Evolutionary conservation across 1,284 basidiomycete species (phyloP).

Genomic region (Boletus calvinii): DNA sequence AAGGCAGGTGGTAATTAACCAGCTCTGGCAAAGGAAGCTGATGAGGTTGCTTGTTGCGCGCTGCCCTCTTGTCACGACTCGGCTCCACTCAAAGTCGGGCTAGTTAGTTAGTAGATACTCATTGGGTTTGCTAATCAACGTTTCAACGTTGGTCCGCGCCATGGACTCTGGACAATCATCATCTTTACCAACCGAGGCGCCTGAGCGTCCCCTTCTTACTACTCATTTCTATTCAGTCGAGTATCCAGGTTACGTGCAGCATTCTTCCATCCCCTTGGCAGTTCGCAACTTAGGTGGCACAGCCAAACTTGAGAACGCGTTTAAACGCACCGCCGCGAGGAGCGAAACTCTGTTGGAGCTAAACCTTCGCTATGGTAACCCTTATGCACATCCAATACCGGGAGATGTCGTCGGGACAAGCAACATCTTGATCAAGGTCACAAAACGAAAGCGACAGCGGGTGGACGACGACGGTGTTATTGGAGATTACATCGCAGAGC

Average conservation of each 20-base stretch:
- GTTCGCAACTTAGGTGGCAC: slow-evolving; percentile 70
- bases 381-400: slow-evolving; percentile 78
- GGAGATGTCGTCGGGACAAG: slow-evolving; percentile 75
- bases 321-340: slow-evolving; percentile 61
- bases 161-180: slow-evolving; percentile 19
- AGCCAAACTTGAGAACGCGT: slow-evolving; percentile 66
- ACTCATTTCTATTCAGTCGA: slow-evolving; percentile 78
- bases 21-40: background rate
- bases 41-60: background rate
- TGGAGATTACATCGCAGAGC: slow-evolving; percentile 79
- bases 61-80: background rate
- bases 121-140: slow-evolving; percentile 11
- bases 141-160: background rate
- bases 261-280: slow-evolving; percentile 61
- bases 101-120: background rate
- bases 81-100: background rate
- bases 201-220: slow-evolving; percentile 53
- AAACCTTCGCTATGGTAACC: slow-evolving; percentile 65
- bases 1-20: slow-evolving; percentile 23
- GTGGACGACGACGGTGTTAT: slow-evolving; percentile 36
- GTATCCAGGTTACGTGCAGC: slow-evolving; percentile 82
- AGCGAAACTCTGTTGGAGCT: slow-evolving; percentile 71
- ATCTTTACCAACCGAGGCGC: slow-evolving; percentile 34
- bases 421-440: slow-evolving; percentile 80
- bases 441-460: slow-evolving; percentile 61